Conservation (phyloP, 768 basidiomycete species). For the Boletus rubescentipes region DNA sequence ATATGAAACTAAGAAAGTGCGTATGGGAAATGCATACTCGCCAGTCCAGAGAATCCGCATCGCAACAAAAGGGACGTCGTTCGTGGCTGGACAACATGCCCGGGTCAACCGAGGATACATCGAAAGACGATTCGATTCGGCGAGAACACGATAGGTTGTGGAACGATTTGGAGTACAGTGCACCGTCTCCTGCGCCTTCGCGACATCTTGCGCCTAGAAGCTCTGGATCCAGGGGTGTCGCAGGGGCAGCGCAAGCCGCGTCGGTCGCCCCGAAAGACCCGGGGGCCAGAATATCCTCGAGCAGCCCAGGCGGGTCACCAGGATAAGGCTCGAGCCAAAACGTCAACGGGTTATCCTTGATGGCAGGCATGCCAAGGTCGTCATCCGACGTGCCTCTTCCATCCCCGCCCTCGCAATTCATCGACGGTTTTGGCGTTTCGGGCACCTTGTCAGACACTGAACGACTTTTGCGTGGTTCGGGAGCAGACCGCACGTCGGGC, state of each 20-base stretch:
- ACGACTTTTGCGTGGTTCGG: background rate
- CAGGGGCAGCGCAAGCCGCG: background rate
- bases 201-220: too few relatives aligned
- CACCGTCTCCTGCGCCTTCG: background rate
- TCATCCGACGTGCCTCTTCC: background rate
- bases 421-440: background rate
- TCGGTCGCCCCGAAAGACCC: background rate
- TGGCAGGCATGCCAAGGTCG: background rate
- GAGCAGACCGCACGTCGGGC: background rate
- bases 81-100: too few relatives aligned
- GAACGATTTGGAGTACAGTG: background rate
- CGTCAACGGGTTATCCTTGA: background rate
- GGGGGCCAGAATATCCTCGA: background rate
- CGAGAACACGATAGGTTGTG: background rate
- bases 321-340: conserved; percentile 32
- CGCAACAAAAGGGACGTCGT: background rate
- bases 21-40: background rate
- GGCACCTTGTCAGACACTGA: too few relatives aligned
- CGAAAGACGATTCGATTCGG: background rate
- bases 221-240: background rate
- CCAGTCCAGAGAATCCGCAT: background rate
- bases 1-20: too few relatives aligned
- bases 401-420: background rate
- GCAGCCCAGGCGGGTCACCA: conserved; percentile 50
- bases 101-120: background rate